Percentiles rank a stretch among this genome's conserved stretches.
Conservation (phyloP, 2,329 filamentous ascomycete genomes). For the Tolypocladium pustulatum region DNA sequence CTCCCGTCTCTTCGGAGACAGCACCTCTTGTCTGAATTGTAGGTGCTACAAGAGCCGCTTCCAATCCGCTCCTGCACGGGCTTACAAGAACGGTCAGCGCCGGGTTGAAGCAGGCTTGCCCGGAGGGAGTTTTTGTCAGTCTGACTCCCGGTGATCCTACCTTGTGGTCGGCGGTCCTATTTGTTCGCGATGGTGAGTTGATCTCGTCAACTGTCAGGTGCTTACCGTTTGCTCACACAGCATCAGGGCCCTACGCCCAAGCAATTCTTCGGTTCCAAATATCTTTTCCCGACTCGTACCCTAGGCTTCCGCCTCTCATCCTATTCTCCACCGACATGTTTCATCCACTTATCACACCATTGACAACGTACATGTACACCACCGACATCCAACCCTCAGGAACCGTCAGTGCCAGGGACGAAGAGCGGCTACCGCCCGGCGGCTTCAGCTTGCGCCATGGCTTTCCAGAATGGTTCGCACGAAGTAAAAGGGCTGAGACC, state of each 20-base stretch:
- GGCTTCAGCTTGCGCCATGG: slow-evolving; percentile 85
- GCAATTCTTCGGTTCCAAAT: slow-evolving; percentile 86
- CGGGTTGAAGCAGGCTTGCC: slow-evolving; percentile 71
- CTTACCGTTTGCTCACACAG: not conserved
- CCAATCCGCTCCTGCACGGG: not conserved
- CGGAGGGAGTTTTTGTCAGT: slow-evolving; percentile 77
- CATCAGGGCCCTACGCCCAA: slow-evolving; percentile 72
- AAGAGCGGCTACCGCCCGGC: slow-evolving; percentile 74
- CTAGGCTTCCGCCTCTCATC: slow-evolving; percentile 67
- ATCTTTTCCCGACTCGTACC: slow-evolving; percentile 74
- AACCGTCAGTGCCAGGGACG: slow-evolving; percentile 73
- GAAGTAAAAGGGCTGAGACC: slow-evolving; percentile 32
- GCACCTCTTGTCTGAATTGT: slow-evolving; percentile 77
- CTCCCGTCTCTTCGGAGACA: slow-evolving; percentile 57
- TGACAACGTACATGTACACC: slow-evolving; percentile 91
- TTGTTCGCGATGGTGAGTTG: slow-evolving; percentile 70
- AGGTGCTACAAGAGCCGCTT: slow-evolving; percentile 22
- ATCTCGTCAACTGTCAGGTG: not conserved
- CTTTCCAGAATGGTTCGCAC: slow-evolving; percentile 83
- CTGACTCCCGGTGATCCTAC: slow-evolving; percentile 71
- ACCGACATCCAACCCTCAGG: slow-evolving; percentile 65
- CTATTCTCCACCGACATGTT: slow-evolving; percentile 91
- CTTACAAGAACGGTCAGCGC: slow-evolving; percentile 38
- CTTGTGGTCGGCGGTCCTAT: slow-evolving; percentile 84
- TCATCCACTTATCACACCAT: slow-evolving; percentile 81